Evolutionary conservation across 176 grass and related monocot genomes (phyloP).

Genomic region (Tillandsia leiboldiana): DNA sequence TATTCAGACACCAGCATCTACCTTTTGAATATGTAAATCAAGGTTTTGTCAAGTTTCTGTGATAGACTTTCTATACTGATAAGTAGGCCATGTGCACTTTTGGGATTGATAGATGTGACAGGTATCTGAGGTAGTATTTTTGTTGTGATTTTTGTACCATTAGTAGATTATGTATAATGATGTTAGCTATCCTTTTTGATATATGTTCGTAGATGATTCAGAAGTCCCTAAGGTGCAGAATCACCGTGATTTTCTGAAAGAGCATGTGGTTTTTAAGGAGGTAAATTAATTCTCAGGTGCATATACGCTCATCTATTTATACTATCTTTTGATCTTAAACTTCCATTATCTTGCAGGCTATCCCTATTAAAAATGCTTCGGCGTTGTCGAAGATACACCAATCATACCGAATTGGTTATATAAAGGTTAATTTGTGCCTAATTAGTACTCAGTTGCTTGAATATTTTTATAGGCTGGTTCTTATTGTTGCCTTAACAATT

Average conservation of each 20-base stretch:
- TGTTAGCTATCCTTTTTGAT: not conserved
- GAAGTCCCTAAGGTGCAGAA: constrained; percentile 42
- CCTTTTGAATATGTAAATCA: too few relatives aligned
- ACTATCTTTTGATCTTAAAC: constrained; percentile 21
- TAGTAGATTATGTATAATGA: not conserved
- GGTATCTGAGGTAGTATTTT: too few relatives aligned
- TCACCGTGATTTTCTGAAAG: constrained; percentile 61
- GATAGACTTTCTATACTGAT: too few relatives aligned
- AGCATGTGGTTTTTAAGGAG: constrained; percentile 73
- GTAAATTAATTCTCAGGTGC: constrained; percentile 31
- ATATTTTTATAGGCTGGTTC: not conserved
- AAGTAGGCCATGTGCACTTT: too few relatives aligned
- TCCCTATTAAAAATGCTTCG: constrained; percentile 59
- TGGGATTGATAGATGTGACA: too few relatives aligned
- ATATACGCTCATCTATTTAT: constrained; percentile 16
- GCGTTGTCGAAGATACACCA: constrained; percentile 75
- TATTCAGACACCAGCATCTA: too few relatives aligned
- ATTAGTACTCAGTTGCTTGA: not conserved
- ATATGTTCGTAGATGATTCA: constrained; percentile 56
- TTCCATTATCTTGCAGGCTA: constrained; percentile 40
- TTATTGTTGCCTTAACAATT: not conserved
- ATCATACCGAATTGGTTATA: constrained; percentile 71
- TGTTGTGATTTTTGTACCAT: not conserved
- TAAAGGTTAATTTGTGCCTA: constrained; percentile 46
- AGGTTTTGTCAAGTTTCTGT: too few relatives aligned